Base-by-base conservation (phyloP, 139 green algal species). In the Chlorella vulgaris region DNA sequence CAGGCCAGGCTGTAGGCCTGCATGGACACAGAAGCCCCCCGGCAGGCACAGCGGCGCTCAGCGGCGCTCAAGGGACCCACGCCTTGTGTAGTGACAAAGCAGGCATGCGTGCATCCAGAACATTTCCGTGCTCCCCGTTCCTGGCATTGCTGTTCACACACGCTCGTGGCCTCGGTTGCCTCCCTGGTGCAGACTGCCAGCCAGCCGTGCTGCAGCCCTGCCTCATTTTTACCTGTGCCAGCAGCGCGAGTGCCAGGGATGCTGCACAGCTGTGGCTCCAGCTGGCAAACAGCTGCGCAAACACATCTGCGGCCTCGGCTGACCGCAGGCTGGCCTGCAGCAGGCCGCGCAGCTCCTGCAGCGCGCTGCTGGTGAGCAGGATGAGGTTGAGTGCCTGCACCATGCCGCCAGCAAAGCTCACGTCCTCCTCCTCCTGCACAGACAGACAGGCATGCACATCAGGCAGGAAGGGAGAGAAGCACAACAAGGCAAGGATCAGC, bases 321-420 rank as follows among this genome's bases (percentile, higher is more conserved):
- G 73, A 69, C 4, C 58, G 43, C 50, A 74, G 63, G 31, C 74
- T 82, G 36, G 47, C 3, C 39, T 51, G 28, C 63, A 90, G 55
- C 70, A 81, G 76, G 8, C 13, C 51, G 10, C 85, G 82, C 67
- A 87, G 38, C 19, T 87, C 82, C 40, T 74, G 35, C 60, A 80
- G 60, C 39, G 55, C 40, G 33, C 31, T 55, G n/a, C 90, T 91
- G 0, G 95, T 98, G 26, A 99, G 86, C 73, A 99, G 87, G 70
- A 99, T 96, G 31, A 98, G 89, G 85, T 96, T 96, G 42, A 98
- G 88, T 7, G 94, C 94, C 87, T 97, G 92, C 69, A 94, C 90
- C 85, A 98, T 91, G 21, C 86, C 91, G 15, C 86, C 87, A 1
- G 91, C 93, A 86, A 98, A 99, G 2, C 69, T 73, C 28, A 93